Evolutionary conservation across 2,329 filamentous ascomycete genomes (phyloP).

Genomic region (Zopfia rhizophila): DNA sequence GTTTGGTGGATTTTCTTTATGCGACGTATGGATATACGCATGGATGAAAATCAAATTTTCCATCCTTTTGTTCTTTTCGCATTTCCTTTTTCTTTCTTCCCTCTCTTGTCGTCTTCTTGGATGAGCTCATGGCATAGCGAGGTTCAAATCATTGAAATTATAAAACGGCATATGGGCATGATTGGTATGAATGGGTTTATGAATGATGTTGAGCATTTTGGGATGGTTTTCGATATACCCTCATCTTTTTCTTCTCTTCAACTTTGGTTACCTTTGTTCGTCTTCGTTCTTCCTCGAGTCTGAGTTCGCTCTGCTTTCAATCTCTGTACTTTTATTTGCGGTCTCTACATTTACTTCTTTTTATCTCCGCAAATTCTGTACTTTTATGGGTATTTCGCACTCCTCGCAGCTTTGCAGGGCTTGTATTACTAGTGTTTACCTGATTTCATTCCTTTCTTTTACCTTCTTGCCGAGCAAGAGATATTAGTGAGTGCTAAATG

Average conservation of each 20-base stretch:
- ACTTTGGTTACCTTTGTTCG: too few relatives aligned
- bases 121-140: slow-evolving; percentile 32
- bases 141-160: slow-evolving; percentile 9
- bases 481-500: too few relatives aligned
- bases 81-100: slow-evolving; percentile 9
- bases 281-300: too few relatives aligned
- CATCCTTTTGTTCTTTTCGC: slow-evolving; percentile 6
- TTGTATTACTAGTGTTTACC: slow-evolving; percentile 8
- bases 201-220: slow-evolving; percentile 21
- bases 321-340: too few relatives aligned
- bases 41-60: too few relatives aligned
- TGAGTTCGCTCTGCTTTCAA: too few relatives aligned
- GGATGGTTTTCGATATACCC: slow-evolving; percentile 20
- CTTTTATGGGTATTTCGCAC: not conserved
- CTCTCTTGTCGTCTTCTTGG: slow-evolving; percentile 5
- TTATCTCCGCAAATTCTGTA: not conserved
- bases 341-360: not conserved
- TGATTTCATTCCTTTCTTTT: not conserved
- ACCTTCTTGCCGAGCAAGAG: not conserved
- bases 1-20: not conserved
- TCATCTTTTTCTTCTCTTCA: slow-evolving; percentile 14
- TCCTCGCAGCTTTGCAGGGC: not conserved
- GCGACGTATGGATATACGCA: slow-evolving; percentile 2
- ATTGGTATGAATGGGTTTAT: slow-evolving; percentile 20
- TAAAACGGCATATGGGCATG: slow-evolving; percentile 20